Base-by-base conservation (phyloP, 495 filamentous ascomycete species). In the Recurvomyces mirabilis region DNA sequence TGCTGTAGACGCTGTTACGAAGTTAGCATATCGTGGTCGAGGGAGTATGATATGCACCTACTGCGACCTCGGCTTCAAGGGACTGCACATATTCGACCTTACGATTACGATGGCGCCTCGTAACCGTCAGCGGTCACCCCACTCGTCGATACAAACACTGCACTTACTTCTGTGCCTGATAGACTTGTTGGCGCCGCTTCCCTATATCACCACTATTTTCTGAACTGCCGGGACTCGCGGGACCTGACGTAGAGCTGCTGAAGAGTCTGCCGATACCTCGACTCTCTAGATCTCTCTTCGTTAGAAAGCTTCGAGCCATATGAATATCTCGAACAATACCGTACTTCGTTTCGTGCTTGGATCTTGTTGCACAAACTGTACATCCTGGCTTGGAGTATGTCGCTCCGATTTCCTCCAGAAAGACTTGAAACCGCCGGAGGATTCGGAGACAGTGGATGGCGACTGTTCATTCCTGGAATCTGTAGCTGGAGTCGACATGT, bases 91-190 rank as follows among this genome's bases (percentile, higher is more conserved):
- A 53, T 15, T 48, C 50, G 6, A 21, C 44, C 22, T 53, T 42
- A 12, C 46, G 36, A 22, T 47, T 38, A 9, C 50, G 50, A 30
- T 53, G 50, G 6, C 43, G 50, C 30, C 46, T 51, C 21, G 28
- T n/a, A 9, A 23, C 3, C 37, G 33, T 45, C 20, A 45, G 28
- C 17, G 4, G 23, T 7, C 24, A 2, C 10, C 14, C 24, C 37
- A 5, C 24, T 13, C 14, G 15, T 6, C 4, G 5, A 9, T 11
- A 26, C 12, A 26, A 3, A 24, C 10, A 26, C 37, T 7, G 7
- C 17, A 25, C 49, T 3, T 42, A 54, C 51, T 46, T 50, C 32
- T 49, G 47, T 23, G 51, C 51, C 18, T 54, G 46, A 41, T 44
- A 40, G 5, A 50, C 46, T 24, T 51, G 51, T 23, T 50, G 49